Conservation (phyloP, 2,329 filamentous ascomycete species). For the Sporothrix variecibatus region DNA sequence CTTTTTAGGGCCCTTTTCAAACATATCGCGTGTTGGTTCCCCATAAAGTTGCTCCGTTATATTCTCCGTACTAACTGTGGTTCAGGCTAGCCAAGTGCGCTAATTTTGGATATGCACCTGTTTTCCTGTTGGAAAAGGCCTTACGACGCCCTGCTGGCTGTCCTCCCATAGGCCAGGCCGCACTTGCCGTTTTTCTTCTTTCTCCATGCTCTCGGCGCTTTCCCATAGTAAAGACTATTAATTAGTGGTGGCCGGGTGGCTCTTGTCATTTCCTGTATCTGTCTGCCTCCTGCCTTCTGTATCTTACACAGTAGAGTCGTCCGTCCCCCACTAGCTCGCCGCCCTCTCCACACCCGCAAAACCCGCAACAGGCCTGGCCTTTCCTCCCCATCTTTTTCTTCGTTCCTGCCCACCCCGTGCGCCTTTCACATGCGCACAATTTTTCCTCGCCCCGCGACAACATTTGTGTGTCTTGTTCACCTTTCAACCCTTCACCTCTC, state of each 20-base stretch:
- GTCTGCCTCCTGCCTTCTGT: neutral
- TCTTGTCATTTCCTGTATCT: slow-evolving; percentile 9
- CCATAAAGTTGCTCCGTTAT: slow-evolving; percentile 14
- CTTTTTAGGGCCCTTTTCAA: slow-evolving; percentile 4
- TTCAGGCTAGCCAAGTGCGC: neutral
- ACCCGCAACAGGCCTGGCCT: neutral
- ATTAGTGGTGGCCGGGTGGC: neutral
- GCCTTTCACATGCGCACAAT: slow-evolving; percentile 25
- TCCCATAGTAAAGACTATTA: neutral
- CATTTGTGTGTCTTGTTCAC: neutral
- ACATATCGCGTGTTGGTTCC: slow-evolving; percentile 4
- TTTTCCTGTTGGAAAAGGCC: neutral
- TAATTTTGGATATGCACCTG: neutral
- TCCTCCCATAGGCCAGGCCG: neutral
- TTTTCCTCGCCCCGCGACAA: slow-evolving; percentile 20
- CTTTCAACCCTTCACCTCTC: neutral
- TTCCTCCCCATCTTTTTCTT: slow-evolving; percentile 19
- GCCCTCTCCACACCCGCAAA: slow-evolving; percentile 19
- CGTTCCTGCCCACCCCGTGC: neutral
- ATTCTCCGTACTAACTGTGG: neutral
- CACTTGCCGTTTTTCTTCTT: neutral
- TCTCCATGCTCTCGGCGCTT: neutral
- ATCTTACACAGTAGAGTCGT: too few species aligned
- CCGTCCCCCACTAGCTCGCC: slow-evolving; percentile 6
- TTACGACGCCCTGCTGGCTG: slow-evolving; percentile 2